Base-by-base conservation (phyloP, 1,139 yeast genomes). In the Ashbya aceris region DNA sequence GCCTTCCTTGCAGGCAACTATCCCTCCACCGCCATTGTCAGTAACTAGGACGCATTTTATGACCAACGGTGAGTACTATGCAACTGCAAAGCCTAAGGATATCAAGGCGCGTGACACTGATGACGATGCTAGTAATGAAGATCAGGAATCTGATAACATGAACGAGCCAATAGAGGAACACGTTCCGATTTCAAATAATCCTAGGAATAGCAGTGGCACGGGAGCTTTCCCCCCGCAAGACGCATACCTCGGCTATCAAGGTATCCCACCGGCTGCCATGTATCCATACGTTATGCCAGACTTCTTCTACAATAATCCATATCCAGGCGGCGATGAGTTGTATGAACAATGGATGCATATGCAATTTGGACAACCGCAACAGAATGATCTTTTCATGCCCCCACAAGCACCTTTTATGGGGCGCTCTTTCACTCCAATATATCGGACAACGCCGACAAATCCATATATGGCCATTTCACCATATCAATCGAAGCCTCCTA, bases 61-160 rank as follows among this genome's bases (percentile, higher is more conserved):
- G 40, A 56, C 63, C 2, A 61, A 59, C 46, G 62, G 56, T 8
- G 62, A 61, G 29, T 60, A 49, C 42, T 62, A 62, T 41, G 61
- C 59, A 17, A 44, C 52, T 4, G 53, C 47, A 27, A 23, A 45
- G 7, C 43, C 45, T 27, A 61, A 54, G 3, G 54, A 40, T 36
- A 27, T 40, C 39, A 13, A 23, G 34, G 9, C 33, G 36, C 39
- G 34, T 41, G 39, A 35, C 29, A 12, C 42, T 34, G 46, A 39
- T 8, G 40, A 45, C 26, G 45, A 40, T 13, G 38, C 42, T 27
- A 33, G 38, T 8, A 30, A 31, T 27, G 46, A 43, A 27, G 17
- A 36, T 8, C 3, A 36, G 33, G 13, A 45, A 34, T 27, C 38
- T 17, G 14, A 20, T 39, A 14, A 11, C 29, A 39, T 33, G 42